Percentiles rank a stretch among this genome's conserved stretches.
phyloP scores from a whole-genome alignment of 2,329 filamentous ascomycete species.

The Colletotrichum tropicale region DNA sequence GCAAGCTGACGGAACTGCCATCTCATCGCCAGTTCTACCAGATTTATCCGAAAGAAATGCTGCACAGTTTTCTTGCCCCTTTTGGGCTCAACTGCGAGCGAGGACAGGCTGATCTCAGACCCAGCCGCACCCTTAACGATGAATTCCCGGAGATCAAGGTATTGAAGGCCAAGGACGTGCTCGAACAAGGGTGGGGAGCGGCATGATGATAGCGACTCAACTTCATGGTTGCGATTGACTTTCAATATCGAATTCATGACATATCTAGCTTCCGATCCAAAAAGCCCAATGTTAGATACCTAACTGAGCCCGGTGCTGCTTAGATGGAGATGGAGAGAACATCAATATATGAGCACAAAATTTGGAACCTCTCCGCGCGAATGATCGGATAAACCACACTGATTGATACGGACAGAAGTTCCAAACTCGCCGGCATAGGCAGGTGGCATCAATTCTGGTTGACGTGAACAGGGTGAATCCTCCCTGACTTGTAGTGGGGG shows the following conservation, averaged over 20 bases:
- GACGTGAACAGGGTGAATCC: neutral
- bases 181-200: neutral
- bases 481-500: neutral
- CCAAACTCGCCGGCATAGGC: neutral
- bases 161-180: neutral
- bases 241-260: neutral
- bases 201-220: neutral
- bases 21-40: slow-evolving; percentile 11
- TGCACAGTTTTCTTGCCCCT: neutral
- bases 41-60: slow-evolving; percentile 23
- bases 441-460: neutral
- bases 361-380: neutral
- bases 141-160: neutral
- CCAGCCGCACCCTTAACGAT: neutral
- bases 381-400: neutral
- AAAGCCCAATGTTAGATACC: neutral
- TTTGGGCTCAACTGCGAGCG: neutral
- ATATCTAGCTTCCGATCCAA: neutral
- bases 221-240: neutral
- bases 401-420: neutral
- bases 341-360: rapidly evolving
- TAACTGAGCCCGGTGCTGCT: neutral
- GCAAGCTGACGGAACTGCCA: neutral
- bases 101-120: neutral
- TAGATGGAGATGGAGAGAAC: neutral